Evolutionary conservation across 2,329 filamentous ascomycete genomes (phyloP).

Genomic region (Chalara sp.): DNA sequence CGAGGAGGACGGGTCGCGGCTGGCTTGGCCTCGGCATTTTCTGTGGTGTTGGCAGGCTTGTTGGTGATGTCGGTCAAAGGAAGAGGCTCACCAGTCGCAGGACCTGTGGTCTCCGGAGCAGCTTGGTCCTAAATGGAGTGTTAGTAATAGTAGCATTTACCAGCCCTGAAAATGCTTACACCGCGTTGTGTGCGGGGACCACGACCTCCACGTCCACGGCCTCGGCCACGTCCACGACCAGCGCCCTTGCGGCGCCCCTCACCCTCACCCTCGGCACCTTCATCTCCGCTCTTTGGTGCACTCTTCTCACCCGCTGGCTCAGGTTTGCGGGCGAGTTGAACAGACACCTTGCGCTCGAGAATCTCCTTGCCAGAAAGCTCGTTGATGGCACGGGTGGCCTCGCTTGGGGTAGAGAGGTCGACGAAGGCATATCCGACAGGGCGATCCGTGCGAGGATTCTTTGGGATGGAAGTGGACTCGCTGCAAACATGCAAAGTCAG

Average conservation of each 20-base stretch:
- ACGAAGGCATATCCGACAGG: slow-evolving; percentile 99
- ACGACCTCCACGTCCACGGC: slow-evolving; percentile 61
- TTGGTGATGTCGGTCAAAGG: slow-evolving; percentile 57
- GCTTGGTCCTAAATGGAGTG: slow-evolving; percentile 28
- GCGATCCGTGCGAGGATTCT: slow-evolving; percentile 97
- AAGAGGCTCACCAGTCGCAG: slow-evolving; percentile 45
- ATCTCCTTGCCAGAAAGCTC: slow-evolving; percentile 98
- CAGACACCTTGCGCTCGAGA: slow-evolving; percentile 96
- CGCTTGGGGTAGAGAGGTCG: slow-evolving; percentile 87
- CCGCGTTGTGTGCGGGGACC: slow-evolving; percentile 54
- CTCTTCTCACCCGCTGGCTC: slow-evolving; percentile 76
- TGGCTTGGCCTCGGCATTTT: slow-evolving; percentile 33
- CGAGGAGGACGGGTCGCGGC: slow-evolving; percentile 41
- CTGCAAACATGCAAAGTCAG: slow-evolving; percentile 43
- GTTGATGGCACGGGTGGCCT: slow-evolving; percentile 91
- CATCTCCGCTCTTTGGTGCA: slow-evolving; percentile 61
- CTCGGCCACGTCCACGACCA: slow-evolving; percentile 61
- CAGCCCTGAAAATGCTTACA: slow-evolving; percentile 39
- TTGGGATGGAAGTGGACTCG: slow-evolving; percentile 97
- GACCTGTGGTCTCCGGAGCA: slow-evolving; percentile 31
- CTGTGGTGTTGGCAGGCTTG: slow-evolving; percentile 44
- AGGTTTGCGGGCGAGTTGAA: slow-evolving; percentile 96
- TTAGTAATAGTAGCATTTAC: slow-evolving; percentile 10
- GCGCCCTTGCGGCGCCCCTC: slow-evolving; percentile 51
- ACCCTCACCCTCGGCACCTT: slow-evolving; percentile 56